Evolutionary conservation across 2,329 filamentous ascomycete genomes (phyloP).

Genomic region (Ophiostoma himal-ulmi): DNA sequence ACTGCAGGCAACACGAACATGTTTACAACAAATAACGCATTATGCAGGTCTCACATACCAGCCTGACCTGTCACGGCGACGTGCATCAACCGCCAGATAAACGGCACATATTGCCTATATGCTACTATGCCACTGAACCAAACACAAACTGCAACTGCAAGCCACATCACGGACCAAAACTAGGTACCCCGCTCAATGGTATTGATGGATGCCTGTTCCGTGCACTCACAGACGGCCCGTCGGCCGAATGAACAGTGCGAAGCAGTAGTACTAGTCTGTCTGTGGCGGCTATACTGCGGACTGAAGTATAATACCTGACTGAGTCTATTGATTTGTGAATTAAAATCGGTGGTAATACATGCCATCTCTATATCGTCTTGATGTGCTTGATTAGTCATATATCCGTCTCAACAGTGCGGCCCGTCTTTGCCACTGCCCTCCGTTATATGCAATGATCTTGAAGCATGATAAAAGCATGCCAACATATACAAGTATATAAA

Average conservation of each 20-base stretch:
- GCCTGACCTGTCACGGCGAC: slow-evolving; percentile 8
- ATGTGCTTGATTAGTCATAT: not conserved
- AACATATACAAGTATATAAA: not conserved
- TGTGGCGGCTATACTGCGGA: not conserved
- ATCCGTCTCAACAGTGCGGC: not conserved
- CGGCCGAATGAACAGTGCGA: not conserved
- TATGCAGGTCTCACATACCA: slow-evolving; percentile 4
- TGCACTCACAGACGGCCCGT: slow-evolving; percentile 1
- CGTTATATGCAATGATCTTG: not conserved
- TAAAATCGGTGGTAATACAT: not conserved
- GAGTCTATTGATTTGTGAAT: not conserved
- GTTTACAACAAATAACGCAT: not conserved
- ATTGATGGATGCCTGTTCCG: not conserved
- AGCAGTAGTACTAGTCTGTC: not conserved
- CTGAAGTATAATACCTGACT: not conserved
- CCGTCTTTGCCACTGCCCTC: not conserved
- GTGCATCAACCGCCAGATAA: not conserved
- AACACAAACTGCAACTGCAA: not conserved
- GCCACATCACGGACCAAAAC: not conserved
- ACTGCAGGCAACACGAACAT: not conserved
- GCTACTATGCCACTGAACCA: not conserved
- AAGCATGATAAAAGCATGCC: too few relatives aligned
- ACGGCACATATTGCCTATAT: not conserved
- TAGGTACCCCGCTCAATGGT: not conserved
- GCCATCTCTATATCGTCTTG: not conserved